Percentiles rank a stretch among this genome's conserved stretches.
Evolutionary conservation across 169 alveolate species (phyloP).

Genomic region (Plasmodium vivax): DNA sequence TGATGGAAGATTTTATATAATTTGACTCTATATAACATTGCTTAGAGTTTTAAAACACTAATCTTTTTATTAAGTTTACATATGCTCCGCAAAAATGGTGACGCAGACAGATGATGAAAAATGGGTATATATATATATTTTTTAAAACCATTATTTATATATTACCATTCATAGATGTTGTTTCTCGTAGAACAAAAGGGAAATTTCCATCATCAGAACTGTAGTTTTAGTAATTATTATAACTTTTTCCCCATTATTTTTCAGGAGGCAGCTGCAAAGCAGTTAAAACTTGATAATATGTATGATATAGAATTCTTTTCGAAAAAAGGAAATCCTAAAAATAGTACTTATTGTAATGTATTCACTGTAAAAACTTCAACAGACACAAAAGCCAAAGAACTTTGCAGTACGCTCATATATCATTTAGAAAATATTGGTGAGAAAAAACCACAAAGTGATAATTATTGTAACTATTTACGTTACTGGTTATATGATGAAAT

Average conservation of each 20-base stretch:
- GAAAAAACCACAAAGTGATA: neutral
- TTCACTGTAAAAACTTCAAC: neutral
- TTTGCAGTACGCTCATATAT: neutral
- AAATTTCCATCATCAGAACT: neutral
- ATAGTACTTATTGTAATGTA: neutral
- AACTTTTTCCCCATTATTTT: neutral
- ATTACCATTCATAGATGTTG: neutral
- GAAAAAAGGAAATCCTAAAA: neutral
- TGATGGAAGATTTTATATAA: neutral
- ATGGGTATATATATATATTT: neutral
- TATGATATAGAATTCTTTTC: neutral
- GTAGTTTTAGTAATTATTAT: neutral
- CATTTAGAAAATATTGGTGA: neutral
- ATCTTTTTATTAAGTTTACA: neutral
- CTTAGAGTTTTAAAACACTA: neutral
- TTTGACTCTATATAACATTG: neutral
- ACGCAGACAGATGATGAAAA: neutral
- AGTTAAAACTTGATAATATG: neutral
- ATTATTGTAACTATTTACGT: neutral
- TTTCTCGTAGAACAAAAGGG: neutral
- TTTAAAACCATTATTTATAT: neutral
- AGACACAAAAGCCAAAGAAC: neutral
- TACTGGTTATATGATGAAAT: neutral
- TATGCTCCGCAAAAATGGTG: neutral
- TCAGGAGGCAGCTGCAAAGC: neutral